These are phyloP conservation scores for Dioscorea zingiberensis DNA, from an alignment of 106 monocot genomes.

Conservation along the genomic window DNA sequence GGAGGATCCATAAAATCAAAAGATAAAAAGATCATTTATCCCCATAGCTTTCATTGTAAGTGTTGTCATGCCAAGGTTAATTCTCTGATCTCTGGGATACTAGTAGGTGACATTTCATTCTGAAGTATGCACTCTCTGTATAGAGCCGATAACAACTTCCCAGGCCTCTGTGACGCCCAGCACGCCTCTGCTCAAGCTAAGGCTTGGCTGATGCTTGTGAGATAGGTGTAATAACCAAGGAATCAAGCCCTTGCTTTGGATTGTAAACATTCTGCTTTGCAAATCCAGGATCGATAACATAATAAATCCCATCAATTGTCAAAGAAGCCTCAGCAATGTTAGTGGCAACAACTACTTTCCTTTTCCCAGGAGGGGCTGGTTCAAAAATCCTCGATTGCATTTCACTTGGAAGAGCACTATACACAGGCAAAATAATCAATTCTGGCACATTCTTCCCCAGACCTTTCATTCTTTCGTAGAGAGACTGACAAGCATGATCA, in stretches of 20 bases:
- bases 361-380: slow-evolving; percentile 82
- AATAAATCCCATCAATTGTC: no score
- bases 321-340: slow-evolving; percentile 96
- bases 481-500: slow-evolving; percentile 89
- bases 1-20: slow-evolving; percentile 99
- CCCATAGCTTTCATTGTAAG: slow-evolving; percentile 96
- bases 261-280: slow-evolving; percentile 96
- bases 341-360: slow-evolving; percentile 94
- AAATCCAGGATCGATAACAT: slow-evolving; percentile 97
- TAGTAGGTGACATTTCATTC: slow-evolving; percentile 96
- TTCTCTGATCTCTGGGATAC: slow-evolving; percentile 94
- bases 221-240: slow-evolving; percentile 86
- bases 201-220: slow-evolving; percentile 98
- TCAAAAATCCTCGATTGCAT: slow-evolving; percentile 91
- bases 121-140: no score
- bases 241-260: slow-evolving; percentile 90
- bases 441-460: slow-evolving; percentile 89
- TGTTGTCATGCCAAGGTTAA: slow-evolving; percentile 77
- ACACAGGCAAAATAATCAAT: slow-evolving; percentile 94
- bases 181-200: slow-evolving; percentile 91
- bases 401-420: slow-evolving; percentile 97
- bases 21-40: slow-evolving; percentile 89
- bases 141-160: slow-evolving; percentile 97
- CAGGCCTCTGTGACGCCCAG: slow-evolving; percentile 96
- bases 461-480: slow-evolving; percentile 96